phyloP scores from a whole-genome alignment of 2,329 filamentous ascomycete genomes.

The Calonectria leucothoes region DNA sequence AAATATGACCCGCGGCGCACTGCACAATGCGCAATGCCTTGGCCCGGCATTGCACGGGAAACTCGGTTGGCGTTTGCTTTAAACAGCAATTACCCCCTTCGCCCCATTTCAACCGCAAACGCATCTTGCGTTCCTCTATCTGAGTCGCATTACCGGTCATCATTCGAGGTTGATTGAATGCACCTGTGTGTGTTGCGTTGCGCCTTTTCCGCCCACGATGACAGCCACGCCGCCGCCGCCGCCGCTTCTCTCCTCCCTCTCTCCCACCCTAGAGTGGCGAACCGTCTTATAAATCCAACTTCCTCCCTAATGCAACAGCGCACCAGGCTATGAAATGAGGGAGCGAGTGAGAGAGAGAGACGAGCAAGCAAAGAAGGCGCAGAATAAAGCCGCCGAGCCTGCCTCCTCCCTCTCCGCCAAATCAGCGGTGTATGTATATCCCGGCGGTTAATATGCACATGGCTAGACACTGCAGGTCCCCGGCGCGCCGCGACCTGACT shows the following conservation, averaged over 20 bases:
- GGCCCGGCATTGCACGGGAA: background rate
- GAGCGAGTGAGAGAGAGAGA: background rate
- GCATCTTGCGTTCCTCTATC: background rate
- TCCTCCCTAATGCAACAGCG: background rate
- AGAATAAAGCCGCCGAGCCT: background rate
- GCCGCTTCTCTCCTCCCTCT: background rate
- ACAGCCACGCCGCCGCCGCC: too few relatives aligned
- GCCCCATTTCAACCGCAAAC: too few relatives aligned
- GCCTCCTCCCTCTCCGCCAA: background rate
- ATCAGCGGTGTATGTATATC: constrained; percentile 1
- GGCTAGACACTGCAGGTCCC: background rate
- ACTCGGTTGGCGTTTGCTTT: background rate
- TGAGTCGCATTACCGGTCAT: background rate
- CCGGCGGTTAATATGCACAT: background rate
- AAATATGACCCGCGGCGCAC: background rate
- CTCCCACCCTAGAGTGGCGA: background rate
- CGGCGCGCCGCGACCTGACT: background rate
- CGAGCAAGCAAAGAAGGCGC: too few relatives aligned
- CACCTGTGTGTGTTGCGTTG: background rate
- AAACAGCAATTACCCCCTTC: background rate
- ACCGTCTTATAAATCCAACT: background rate
- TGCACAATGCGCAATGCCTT: background rate
- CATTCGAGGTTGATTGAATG: background rate
- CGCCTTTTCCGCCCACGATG: background rate
- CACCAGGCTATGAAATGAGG: background rate